Evolutionary conservation across 441 rosid genomes (phyloP).

Genomic region (Macaranga tanarius): DNA sequence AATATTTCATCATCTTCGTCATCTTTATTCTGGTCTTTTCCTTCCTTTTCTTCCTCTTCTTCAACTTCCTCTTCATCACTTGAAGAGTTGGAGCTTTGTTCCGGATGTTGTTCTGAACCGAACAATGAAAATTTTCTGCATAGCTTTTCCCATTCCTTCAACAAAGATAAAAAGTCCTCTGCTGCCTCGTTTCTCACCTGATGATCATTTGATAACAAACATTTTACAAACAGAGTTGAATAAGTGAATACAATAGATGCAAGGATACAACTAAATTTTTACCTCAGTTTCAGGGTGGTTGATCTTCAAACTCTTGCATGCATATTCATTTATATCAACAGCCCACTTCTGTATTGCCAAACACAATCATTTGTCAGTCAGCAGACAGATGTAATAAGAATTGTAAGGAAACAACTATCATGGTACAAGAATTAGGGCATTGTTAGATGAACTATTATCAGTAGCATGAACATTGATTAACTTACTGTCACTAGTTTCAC

Average conservation of each 20-base stretch:
- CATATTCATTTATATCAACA: constrained; percentile 11
- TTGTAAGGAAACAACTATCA: background rate
- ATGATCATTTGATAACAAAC: background rate
- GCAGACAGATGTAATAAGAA: background rate
- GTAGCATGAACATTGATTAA: background rate
- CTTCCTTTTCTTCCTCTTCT: background rate
- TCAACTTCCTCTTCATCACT: background rate
- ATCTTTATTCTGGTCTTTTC: background rate
- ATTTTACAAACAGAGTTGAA: background rate
- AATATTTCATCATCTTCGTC: constrained; percentile 2
- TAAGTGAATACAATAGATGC: background rate
- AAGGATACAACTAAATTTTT: background rate
- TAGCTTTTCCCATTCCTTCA: constrained; percentile 20
- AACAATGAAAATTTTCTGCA: constrained; percentile 4
- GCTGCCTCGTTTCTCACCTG: constrained; percentile 23
- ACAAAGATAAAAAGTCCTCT: constrained; percentile 14
- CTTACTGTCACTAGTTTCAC: constrained; percentile 18
- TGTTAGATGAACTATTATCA: background rate
- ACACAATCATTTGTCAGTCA: background rate
- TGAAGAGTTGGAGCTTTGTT: background rate
- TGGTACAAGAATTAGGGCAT: background rate
- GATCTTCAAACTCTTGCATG: constrained; percentile 17
- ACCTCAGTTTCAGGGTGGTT: constrained; percentile 25
- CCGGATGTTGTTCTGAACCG: background rate
- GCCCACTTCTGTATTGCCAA: constrained; percentile 16